These are phyloP conservation scores for Omphalotus guepiniiformis DNA, from an alignment of 768 basidiomycete genomes.

Conservation along the genomic window DNA sequence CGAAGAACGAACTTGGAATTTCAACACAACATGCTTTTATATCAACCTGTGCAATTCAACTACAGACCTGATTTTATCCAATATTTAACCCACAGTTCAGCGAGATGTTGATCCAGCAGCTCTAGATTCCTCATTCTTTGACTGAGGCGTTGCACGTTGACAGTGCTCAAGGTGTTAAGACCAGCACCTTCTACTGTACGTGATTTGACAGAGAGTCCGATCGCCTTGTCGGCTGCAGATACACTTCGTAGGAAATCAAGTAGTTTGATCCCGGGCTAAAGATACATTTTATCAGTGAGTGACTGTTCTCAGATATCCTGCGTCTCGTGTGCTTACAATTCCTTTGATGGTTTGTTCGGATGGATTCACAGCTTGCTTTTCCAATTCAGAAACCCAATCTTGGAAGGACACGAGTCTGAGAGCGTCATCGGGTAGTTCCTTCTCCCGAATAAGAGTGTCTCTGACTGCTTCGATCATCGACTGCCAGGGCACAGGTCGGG, in stretches of 20 bases:
- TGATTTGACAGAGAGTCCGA: slow-evolving; percentile 5
- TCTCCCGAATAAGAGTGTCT: slow-evolving; percentile 1
- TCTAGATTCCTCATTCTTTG: neutral
- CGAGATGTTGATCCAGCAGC: neutral
- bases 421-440: neutral
- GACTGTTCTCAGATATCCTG: neutral
- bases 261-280: slow-evolving; percentile 30
- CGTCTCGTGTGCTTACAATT: slow-evolving; percentile 28
- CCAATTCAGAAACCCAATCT: slow-evolving; percentile 18
- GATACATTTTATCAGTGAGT: neutral
- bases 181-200: neutral
- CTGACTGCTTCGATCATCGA: slow-evolving; percentile 17
- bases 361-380: slow-evolving; percentile 7
- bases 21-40: too few species aligned
- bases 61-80: slow-evolving; percentile 4
- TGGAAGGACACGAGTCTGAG: slow-evolving; percentile 16
- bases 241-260: slow-evolving; percentile 22
- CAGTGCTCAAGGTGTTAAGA: neutral
- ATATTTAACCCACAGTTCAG: slow-evolving; percentile 2
- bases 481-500: slow-evolving; percentile 28
- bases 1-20: too few species aligned
- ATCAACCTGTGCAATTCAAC: too few species aligned
- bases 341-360: slow-evolving; percentile 22
- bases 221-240: slow-evolving; percentile 15
- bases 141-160: neutral